Conservation (phyloP, 495 filamentous ascomycete genomes). For the Trichoderma erinaceum region DNA sequence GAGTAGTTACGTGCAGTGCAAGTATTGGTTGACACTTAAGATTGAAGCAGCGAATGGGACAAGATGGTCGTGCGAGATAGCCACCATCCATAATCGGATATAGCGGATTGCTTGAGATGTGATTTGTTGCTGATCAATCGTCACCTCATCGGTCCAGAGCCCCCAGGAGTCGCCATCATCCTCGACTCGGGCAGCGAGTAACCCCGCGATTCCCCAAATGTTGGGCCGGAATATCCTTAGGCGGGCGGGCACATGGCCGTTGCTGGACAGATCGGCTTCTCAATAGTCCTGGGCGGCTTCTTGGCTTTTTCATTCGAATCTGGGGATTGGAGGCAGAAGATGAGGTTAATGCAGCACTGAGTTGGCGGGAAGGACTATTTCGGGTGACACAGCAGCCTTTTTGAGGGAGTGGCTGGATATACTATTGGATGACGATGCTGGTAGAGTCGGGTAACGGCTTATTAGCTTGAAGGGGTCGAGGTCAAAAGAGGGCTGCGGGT, state of each 20-base stretch:
- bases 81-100: neutral
- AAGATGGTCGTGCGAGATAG: neutral
- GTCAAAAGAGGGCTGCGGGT: neutral
- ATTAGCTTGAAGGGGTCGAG: neutral
- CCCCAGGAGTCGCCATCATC: neutral
- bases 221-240: neutral
- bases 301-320: neutral
- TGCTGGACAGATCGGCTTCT: neutral
- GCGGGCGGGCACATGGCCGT: neutral
- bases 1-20: neutral
- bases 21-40: neutral
- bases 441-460: neutral
- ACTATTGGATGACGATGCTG: neutral
- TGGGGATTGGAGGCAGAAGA: neutral
- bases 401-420: neutral
- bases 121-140: slow-evolving; percentile 4
- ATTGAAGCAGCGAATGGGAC: neutral
- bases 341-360: slow-evolving; percentile 3
- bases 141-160: neutral
- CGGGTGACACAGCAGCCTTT: neutral
- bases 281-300: neutral
- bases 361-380: neutral
- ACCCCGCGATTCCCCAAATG: neutral
- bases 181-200: slow-evolving; percentile 1
- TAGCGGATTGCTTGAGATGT: neutral